A percentile compares a stretch with the other conserved stretches of the same genome.
These are phyloP conservation scores for Cutaneotrichosporon sp. DNA, from an alignment of 1,284 basidiomycete genomes.

Conservation along the genomic window DNA sequence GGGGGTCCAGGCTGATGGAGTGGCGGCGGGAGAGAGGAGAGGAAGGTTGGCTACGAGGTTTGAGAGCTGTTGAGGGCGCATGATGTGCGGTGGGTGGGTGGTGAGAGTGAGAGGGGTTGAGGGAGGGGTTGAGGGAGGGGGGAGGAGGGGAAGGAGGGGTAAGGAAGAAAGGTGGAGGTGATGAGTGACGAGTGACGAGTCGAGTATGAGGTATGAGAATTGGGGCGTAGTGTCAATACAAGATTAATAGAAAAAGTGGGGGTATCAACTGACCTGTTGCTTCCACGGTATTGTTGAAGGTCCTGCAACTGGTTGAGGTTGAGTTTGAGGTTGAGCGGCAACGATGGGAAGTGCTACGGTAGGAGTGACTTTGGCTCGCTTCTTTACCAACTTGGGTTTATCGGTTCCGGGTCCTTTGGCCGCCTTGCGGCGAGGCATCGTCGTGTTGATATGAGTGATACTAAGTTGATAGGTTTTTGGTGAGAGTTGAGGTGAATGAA, in stretches of 20 bases:
- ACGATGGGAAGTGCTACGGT: not conserved
- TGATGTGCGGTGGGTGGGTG: not conserved
- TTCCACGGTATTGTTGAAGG: not conserved
- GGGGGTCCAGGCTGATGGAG: not conserved
- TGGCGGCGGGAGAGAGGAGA: not conserved
- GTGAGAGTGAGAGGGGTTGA: not conserved
- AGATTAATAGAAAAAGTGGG: not conserved
- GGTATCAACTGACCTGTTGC: not conserved
- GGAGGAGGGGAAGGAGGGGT: not conserved
- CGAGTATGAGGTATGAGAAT: not conserved
- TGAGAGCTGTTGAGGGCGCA: not conserved
- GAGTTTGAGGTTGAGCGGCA: not conserved
- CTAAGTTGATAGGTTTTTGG: not conserved
- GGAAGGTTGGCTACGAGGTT: not conserved
- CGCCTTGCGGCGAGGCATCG: conserved; percentile 6
- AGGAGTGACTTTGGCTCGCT: not conserved
- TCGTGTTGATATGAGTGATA: not conserved
- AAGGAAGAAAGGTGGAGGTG: too few species aligned
- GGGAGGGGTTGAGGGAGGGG: not conserved
- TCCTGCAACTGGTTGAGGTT: not conserved
- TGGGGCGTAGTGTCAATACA: not conserved
- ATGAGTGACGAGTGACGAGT: not conserved
- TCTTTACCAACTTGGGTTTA: not conserved
- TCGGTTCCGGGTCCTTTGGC: not conserved
- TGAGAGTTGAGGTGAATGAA: too few species aligned